Evolutionary conservation across 1,284 basidiomycete species (phyloP), one percentile per base, ranked within the genome.

Genomic region (Coriolopsis trogii): DNA sequence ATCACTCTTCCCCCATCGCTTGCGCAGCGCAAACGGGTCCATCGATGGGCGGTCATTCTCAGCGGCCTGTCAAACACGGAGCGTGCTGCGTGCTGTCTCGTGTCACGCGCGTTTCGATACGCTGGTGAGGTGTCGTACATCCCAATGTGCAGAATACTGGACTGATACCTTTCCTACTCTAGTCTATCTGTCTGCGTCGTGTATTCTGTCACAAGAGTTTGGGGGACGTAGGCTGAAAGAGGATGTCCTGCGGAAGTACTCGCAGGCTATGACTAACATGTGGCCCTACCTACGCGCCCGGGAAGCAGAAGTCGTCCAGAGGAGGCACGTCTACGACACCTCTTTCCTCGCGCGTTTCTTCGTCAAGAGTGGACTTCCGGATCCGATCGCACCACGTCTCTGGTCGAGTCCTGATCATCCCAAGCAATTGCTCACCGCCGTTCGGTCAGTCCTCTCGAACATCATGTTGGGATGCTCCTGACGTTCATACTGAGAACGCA

Each of bases 201-300:
- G 73, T 45, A 73, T 78, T 29, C 72, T 89, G 10, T 56, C 49
- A 8, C 70, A 66, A 16, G 53, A 71, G 15, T 87, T 79, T 56
- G 42, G 70, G 20, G 86, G 86, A 4, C 60, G 58, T 25, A 76
- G 86, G 41, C 66, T 84, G 34, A 64, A 40, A 12, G 40, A 72
- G 15, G 41, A 58, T 1, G 45, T 82, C 10, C 53, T 78, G 33
- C 47, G 67, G 37, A 62, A 63, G 16, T 69, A 79, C 59, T 67
- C 79, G 7, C 66, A 53, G 18, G 73, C 71, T 12, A 80, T 76
- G 69, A 80, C 75, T 1, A 82, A 89, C 58, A 72, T 85, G 62
- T 89, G 87, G 87, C 84, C 86, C 3, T 88, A 88, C 63, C 73
- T 88, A 28, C 68, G 66, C 20, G 59, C 71, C 16, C 77, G 87